phyloP scores from a whole-genome alignment of 345 rosid species.

The Rhodamnia argentea region DNA sequence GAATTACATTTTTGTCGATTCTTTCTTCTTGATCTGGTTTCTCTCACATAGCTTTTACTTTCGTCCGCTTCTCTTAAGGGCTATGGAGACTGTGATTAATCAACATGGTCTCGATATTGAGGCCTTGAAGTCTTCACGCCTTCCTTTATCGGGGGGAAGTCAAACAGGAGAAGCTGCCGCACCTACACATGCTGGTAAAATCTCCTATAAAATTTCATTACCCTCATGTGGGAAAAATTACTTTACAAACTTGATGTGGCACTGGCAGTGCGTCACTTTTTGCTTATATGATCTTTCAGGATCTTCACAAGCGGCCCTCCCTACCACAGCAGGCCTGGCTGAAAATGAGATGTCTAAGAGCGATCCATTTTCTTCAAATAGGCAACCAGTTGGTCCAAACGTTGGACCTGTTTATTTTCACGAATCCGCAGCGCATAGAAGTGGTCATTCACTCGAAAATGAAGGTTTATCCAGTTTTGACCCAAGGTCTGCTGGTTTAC shows the following conservation, averaged over 20 bases:
- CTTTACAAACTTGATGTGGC: neutral
- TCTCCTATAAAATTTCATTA: neutral
- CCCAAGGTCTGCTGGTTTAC: slow-evolving; percentile 71
- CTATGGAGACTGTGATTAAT: slow-evolving; percentile 97
- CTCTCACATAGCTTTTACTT: neutral
- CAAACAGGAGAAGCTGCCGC: slow-evolving; percentile 69
- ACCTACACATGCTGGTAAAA: slow-evolving; percentile 57
- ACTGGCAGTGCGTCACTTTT: neutral
- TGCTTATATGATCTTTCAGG: slow-evolving; percentile 30
- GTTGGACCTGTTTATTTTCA: slow-evolving; percentile 66
- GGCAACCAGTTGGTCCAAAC: slow-evolving; percentile 63
- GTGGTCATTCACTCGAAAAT: slow-evolving; percentile 68
- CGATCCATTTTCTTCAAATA: slow-evolving; percentile 51
- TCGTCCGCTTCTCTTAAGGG: slow-evolving; percentile 29
- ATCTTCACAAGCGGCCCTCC: slow-evolving; percentile 53
- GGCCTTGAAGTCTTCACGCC: slow-evolving; percentile 67
- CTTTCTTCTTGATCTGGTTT: neutral
- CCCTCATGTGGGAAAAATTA: neutral
- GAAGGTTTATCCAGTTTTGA: slow-evolving; percentile 96
- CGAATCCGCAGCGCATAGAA: slow-evolving; percentile 57
- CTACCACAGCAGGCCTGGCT: slow-evolving; percentile 31
- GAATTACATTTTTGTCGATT: neutral
- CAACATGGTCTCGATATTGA: slow-evolving; percentile 91
- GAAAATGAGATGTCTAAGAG: slow-evolving; percentile 62
- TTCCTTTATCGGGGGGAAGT: slow-evolving; percentile 55